Percentiles rank a stretch among this genome's conserved stretches.
These are phyloP conservation scores for Suhomyces coccinellae DNA, from an alignment of 1,139 yeast genomes.

Conservation along the genomic window DNA sequence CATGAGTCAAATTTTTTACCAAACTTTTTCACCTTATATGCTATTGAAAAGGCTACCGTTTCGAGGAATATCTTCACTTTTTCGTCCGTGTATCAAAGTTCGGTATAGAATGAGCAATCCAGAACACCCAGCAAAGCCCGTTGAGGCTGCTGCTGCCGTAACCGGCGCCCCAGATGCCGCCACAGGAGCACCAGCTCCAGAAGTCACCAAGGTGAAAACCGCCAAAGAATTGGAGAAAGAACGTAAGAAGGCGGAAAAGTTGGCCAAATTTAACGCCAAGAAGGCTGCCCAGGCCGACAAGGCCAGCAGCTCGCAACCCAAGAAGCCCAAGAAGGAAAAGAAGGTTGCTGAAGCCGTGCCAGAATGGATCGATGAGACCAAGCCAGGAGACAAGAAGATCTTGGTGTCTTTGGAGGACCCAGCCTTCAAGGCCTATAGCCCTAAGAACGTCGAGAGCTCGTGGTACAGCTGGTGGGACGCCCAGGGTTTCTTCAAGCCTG, in stretches of 20 bases:
- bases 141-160: constrained; percentile 11
- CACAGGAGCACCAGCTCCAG: constrained; percentile 12
- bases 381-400: constrained; percentile 86
- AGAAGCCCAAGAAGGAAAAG: constrained; percentile 73
- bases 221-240: constrained; percentile 88
- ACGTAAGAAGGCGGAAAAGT: constrained; percentile 92
- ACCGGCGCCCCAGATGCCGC: constrained; percentile 14
- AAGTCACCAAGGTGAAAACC: constrained; percentile 44
- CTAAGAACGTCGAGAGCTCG: constrained; percentile 89
- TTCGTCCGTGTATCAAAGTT: constrained; percentile 11
- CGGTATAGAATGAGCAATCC: constrained; percentile 12
- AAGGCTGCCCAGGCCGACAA: constrained; percentile 55
- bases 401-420: constrained; percentile 87
- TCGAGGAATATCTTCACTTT: constrained; percentile 11
- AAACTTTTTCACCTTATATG: constrained; percentile 19
- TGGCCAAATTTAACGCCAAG: constrained; percentile 92
- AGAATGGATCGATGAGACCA: constrained; percentile 78
- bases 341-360: constrained; percentile 71
- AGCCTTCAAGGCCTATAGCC: constrained; percentile 90
- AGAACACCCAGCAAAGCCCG: constrained; percentile 7
- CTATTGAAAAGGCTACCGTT: constrained; percentile 22
- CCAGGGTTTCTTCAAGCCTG: constrained; percentile 86
- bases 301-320: constrained; percentile 26
- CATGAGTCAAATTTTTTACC: constrained; percentile 6
- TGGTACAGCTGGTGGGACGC: constrained; percentile 99